A percentile compares a stretch with the other conserved stretches of the same genome.
Conservation (phyloP, 2,329 filamentous ascomycete genomes). For the Chaetomiaceae sp. region DNA sequence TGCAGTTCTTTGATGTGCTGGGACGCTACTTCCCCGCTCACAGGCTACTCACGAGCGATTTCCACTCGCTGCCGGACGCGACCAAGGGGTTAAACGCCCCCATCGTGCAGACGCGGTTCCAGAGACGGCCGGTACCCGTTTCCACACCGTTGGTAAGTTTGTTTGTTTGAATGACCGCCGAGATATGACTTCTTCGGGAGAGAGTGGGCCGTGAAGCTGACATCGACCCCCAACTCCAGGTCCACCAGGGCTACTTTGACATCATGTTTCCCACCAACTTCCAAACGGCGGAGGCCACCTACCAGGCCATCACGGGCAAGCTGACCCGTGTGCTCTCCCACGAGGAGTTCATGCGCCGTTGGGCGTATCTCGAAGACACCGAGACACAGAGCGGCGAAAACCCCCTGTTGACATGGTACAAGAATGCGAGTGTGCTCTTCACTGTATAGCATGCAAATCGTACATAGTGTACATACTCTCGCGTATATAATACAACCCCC, state of each 20-base stretch:
- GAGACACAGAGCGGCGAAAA: constrained; percentile 89
- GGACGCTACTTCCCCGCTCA: constrained; percentile 86
- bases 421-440: constrained; percentile 88
- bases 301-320: constrained; percentile 88
- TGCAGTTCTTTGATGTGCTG: constrained; percentile 95
- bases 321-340: constrained; percentile 81
- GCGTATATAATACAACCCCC: not conserved
- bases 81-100: constrained; percentile 83
- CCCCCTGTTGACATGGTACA: constrained; percentile 86
- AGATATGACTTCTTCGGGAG: not conserved
- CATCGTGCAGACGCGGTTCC: constrained; percentile 92
- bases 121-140: constrained; percentile 82
- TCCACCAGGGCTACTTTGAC: constrained; percentile 98
- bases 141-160: constrained; percentile 78
- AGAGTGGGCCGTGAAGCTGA: not conserved
- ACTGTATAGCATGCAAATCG: constrained; percentile 56
- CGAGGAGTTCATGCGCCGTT: constrained; percentile 83
- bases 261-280: constrained; percentile 98
- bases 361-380: constrained; percentile 89
- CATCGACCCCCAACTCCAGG: constrained; percentile 45
- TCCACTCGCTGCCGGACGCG: constrained; percentile 78
- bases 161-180: not conserved
- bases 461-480: not conserved
- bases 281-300: constrained; percentile 81
- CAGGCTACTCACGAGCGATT: constrained; percentile 83